phyloP scores from a whole-genome alignment of 805 yeast genomes.

The Myxozyma udenii region DNA sequence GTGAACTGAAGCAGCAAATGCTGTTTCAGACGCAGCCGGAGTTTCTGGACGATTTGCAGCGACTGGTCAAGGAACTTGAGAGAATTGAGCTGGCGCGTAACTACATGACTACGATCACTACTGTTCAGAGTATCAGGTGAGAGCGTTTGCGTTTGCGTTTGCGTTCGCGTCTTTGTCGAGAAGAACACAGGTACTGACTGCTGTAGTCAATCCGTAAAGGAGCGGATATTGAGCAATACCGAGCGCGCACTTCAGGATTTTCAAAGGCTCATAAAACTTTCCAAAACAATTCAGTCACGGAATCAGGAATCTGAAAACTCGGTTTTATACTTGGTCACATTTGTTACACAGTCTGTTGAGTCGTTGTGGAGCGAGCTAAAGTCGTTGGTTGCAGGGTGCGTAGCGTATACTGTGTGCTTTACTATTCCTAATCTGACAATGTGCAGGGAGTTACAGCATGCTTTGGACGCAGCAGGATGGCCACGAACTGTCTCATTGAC shows the following conservation, averaged over 20 bases:
- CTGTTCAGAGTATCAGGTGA: slow-evolving; percentile 12
- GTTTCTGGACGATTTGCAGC: slow-evolving; percentile 12
- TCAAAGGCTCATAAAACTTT: slow-evolving; percentile 3
- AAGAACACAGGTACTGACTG: neutral
- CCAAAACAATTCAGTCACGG: neutral
- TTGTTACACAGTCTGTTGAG: neutral
- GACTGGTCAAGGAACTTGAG: slow-evolving; percentile 7
- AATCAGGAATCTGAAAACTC: slow-evolving; percentile 20
- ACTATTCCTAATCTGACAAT: no score
- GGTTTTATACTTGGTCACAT: slow-evolving; percentile 14
- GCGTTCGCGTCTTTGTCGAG: neutral
- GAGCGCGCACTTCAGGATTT: slow-evolving; percentile 6
- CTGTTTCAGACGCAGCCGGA: slow-evolving; percentile 4
- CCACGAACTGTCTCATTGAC: slow-evolving; percentile 9
- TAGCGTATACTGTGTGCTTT: no score
- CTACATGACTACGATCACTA: slow-evolving; percentile 7
- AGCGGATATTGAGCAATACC: slow-evolving; percentile 2
- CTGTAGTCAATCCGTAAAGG: slow-evolving; percentile 11
- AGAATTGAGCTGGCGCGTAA: slow-evolving; percentile 12
- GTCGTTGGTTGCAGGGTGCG: slow-evolving; percentile 13
- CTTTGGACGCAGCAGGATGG: slow-evolving; percentile 23
- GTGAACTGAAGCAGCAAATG: slow-evolving; percentile 7
- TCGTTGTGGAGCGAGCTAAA: slow-evolving; percentile 14
- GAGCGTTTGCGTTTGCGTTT: neutral
- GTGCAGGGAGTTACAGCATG: slow-evolving; percentile 14